Conservation (phyloP, 2,329 filamentous ascomycete genomes). For the Colletotrichum kahawae region DNA sequence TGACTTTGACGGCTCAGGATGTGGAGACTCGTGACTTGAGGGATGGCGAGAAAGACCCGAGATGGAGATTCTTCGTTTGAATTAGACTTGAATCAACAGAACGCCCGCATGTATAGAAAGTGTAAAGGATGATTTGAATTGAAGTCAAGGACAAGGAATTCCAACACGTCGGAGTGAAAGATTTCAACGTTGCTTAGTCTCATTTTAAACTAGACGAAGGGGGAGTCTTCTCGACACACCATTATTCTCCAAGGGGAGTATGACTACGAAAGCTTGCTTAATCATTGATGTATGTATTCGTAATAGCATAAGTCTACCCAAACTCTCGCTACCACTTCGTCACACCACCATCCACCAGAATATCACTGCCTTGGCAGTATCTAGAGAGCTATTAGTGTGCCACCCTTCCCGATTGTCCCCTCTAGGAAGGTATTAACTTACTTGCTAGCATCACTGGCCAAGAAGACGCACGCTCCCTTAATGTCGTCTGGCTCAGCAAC, state of each 20-base stretch:
- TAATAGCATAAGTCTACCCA: neutral
- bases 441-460: conserved; percentile 51
- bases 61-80: conserved; percentile 39
- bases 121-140: neutral
- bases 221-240: neutral
- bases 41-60: conserved; percentile 39
- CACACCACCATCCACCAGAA: conserved; percentile 50
- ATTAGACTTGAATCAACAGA: neutral
- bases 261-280: neutral
- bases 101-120: neutral
- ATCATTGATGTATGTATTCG: neutral
- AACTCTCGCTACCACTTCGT: conserved; percentile 36
- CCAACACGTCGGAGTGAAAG: fast-evolving
- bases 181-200: fast-evolving
- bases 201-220: fast-evolving
- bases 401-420: fast-evolving
- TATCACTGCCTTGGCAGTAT: conserved; percentile 47
- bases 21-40: conserved; percentile 42
- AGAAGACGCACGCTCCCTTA: conserved; percentile 51
- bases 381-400: neutral
- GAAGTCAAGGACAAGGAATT: fast-evolving
- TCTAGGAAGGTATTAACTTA: conserved; percentile 32
- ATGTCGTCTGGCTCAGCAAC: conserved; percentile 56
- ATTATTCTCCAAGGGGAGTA: too few species aligned
- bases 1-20: conserved; percentile 37